Percentiles rank a stretch among this genome's conserved stretches.
Conservation (phyloP, 2,329 filamentous ascomycete genomes). For the Aspergillaceae sp. region DNA sequence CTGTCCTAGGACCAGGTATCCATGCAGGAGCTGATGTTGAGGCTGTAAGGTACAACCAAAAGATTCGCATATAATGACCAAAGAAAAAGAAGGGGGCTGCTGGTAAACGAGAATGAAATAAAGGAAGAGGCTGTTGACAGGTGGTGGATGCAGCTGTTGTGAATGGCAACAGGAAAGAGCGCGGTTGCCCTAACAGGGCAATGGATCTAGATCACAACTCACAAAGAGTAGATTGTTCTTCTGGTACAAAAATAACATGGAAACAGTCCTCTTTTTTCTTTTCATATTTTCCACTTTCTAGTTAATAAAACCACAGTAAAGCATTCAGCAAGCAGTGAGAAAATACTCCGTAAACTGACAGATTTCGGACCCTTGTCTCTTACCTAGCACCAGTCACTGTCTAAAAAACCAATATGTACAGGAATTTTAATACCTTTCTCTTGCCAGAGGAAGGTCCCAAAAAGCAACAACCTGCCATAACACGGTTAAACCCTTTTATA, state of each 20-base stretch:
- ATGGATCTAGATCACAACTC: too few relatives aligned
- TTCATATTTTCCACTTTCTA: background rate
- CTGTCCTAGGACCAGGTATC: too few relatives aligned
- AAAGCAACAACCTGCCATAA: constrained; percentile 14
- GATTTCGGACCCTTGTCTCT: background rate
- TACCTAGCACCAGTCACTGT: constrained; percentile 1
- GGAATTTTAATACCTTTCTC: constrained; percentile 15
- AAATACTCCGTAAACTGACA: background rate
- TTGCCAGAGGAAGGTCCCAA: constrained; percentile 9
- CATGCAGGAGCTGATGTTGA: too few relatives aligned
- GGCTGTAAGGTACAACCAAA: too few relatives aligned
- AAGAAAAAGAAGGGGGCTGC: too few relatives aligned
- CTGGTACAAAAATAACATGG: too few relatives aligned
- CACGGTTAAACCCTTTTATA: constrained; percentile 12
- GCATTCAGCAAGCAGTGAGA: background rate
- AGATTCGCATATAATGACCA: too few relatives aligned
- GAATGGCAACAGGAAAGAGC: constrained; percentile 6
- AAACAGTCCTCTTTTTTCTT: background rate
- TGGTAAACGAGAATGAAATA: background rate
- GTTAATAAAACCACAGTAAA: background rate
- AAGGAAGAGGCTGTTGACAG: background rate
- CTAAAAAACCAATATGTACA: constrained; percentile 22
- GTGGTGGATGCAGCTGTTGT: background rate
- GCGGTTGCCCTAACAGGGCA: constrained; percentile 2
- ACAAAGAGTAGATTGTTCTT: too few relatives aligned